A percentile compares a stretch with the other conserved stretches of the same genome.
Conservation (phyloP, 257 asterid species). For the Gentiana dahurica region DNA sequence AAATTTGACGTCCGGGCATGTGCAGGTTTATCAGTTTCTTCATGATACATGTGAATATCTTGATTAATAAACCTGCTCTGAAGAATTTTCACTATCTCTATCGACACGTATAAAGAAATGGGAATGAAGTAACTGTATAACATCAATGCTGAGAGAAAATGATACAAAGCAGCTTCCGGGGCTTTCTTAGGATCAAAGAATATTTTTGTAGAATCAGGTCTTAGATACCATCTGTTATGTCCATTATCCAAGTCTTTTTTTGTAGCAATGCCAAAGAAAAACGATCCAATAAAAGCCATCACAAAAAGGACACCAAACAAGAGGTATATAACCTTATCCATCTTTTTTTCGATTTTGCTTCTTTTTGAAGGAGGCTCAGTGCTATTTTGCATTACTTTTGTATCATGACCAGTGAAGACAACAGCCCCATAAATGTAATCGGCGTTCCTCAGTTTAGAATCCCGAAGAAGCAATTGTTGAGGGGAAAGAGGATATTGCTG, state of each 20-base stretch:
- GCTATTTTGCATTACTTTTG: constrained; percentile 84
- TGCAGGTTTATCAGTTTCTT: constrained; percentile 87
- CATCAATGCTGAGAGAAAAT: constrained; percentile 66
- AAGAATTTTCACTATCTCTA: constrained; percentile 83
- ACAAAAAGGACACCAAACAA: constrained; percentile 52
- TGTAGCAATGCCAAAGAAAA: constrained; percentile 67
- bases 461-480: constrained; percentile 73
- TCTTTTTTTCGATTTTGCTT: constrained; percentile 77
- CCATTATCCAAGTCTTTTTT: constrained; percentile 47
- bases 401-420: constrained; percentile 82
- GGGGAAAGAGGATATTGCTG: constrained; percentile 69
- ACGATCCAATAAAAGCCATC: constrained; percentile 55
- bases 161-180: constrained; percentile 63
- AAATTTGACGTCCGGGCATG: constrained; percentile 85
- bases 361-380: constrained; percentile 90
- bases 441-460: constrained; percentile 74
- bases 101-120: constrained; percentile 76
- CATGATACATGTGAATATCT: constrained; percentile 73
- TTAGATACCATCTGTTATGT: constrained; percentile 66
- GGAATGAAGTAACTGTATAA: constrained; percentile 74
- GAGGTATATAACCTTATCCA: constrained; percentile 79
- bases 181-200: constrained; percentile 72
- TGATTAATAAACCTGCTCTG: constrained; percentile 79
- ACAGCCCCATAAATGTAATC: constrained; percentile 73
- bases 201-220: constrained; percentile 33